A percentile compares a stretch with the other conserved stretches of the same genome.
phyloP scores from a whole-genome alignment of 176 grass and related monocot species.

The Chloris gayana region DNA sequence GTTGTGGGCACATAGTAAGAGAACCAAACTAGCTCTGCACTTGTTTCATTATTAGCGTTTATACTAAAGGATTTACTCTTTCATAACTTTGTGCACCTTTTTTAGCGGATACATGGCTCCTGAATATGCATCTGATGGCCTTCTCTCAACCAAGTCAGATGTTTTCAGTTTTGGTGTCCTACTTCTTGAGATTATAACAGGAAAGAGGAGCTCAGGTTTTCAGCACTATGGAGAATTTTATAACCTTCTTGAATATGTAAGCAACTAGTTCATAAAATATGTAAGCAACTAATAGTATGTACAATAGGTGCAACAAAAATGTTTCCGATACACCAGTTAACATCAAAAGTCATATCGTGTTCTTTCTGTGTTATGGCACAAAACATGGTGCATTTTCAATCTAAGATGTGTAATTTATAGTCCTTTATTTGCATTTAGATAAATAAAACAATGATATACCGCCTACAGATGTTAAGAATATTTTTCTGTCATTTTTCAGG shows the following conservation, averaged over 20 bases:
- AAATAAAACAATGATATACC: slow-evolving; percentile 6
- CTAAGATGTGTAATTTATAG: background rate
- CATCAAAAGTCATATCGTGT: background rate
- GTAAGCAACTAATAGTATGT: background rate
- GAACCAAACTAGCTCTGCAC: background rate
- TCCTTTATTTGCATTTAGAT: background rate
- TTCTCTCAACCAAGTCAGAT: slow-evolving; percentile 65
- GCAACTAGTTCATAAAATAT: background rate
- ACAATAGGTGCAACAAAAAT: background rate
- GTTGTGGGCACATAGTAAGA: slow-evolving; percentile 76
- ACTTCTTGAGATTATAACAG: slow-evolving; percentile 64
- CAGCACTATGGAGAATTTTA: slow-evolving; percentile 42
- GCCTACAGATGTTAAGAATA: background rate
- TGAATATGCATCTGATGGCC: slow-evolving; percentile 59
- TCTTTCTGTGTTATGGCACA: background rate
- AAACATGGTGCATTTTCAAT: background rate
- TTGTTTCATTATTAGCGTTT: background rate
- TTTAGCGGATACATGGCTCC: slow-evolving; percentile 72
- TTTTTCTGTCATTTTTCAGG: slow-evolving; percentile 24
- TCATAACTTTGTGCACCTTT: slow-evolving; percentile 21
- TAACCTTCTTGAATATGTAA: slow-evolving; percentile 55
- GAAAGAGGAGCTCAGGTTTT: slow-evolving; percentile 43
- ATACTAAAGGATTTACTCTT: slow-evolving; percentile 33
- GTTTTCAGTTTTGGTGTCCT: slow-evolving; percentile 70
- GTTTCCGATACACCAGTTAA: background rate